Evolutionary conservation across 495 filamentous ascomycete genomes (phyloP), one percentile per base, ranked within the genome.

Genomic region (Aspergillus nidulans): DNA sequence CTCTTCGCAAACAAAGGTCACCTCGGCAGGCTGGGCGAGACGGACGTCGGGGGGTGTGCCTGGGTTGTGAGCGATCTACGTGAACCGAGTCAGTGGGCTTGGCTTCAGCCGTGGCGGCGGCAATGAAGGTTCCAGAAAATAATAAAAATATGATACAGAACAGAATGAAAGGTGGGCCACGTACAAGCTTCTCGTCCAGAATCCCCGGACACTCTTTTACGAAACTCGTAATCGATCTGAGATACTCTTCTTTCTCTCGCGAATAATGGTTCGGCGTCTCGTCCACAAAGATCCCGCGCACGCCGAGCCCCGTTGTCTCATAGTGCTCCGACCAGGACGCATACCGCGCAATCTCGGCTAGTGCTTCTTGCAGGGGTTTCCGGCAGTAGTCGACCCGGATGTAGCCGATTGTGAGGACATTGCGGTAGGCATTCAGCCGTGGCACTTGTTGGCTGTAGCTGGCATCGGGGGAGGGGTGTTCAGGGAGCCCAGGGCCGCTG

Each of bases 311-410:
- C 6, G 25, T 52, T 16, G 34, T 13, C 21, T 44, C 59, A 20
- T 53, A 34, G 10, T 55, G 39, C 9, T 23, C 30, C n/a, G 54
- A 42, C 59, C 59, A 61, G 12, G 23, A 23, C 40, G 59, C 59
- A 43, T 61, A 61, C 26, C 50, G 51, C 55, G 53, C 40, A 26
- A 61, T 52, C 41, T 61, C 59, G 15, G 36, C 55, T 21, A 12
- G 51, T 12, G 54, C 32, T 4, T 54, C 40, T 4, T 15, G 7
- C 18, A 57, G 40, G 46, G 55, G 54, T 51, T 61, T 61, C 34
- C 41, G 43, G 51, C 59, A 57, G 53, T 61, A 61, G 47, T 57
- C 54, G 39, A 61, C 47, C 21, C 54, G 54, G 42, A 61, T 61
- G 32, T 61, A 61, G 28, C 59, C 59, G 24, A 61, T 46, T 24